Evolutionary conservation across 768 basidiomycete species (phyloP).

Genomic region (Collybia nuda): DNA sequence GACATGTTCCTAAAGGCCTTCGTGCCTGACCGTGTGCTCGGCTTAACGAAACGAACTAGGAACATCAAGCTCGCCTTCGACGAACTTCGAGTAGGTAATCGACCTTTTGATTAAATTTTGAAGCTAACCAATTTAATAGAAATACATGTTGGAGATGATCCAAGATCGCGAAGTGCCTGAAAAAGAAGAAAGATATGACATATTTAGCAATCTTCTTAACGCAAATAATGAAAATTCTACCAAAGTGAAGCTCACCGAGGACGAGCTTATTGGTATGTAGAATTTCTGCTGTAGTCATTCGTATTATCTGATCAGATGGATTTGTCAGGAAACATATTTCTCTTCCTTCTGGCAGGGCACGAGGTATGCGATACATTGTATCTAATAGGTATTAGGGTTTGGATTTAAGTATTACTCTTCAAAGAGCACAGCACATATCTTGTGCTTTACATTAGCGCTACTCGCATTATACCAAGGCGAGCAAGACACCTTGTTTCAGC

Average conservation of each 20-base stretch:
- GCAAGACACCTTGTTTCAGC: conserved; percentile 42
- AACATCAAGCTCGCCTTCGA: conserved; percentile 34
- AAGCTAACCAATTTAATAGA: conserved; percentile 16
- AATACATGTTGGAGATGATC: conserved; percentile 57
- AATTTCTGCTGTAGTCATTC: background rate
- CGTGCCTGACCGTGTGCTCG: conserved; percentile 38
- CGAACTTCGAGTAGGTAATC: conserved; percentile 37
- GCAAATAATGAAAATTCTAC: conserved; percentile 43
- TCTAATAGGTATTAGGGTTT: background rate
- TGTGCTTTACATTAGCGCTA: conserved; percentile 37
- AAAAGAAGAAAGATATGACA: conserved; percentile 43
- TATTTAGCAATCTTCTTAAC: conserved; percentile 50
- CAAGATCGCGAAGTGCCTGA: conserved; percentile 33
- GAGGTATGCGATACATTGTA: conserved; percentile 37
- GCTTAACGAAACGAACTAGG: conserved; percentile 29
- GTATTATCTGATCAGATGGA: background rate
- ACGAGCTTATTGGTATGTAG: conserved; percentile 38
- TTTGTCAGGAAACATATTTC: conserved; percentile 39
- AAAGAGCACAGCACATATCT: conserved; percentile 37
- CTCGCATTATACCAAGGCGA: conserved; percentile 41
- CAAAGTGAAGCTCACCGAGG: conserved; percentile 34
- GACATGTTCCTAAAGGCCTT: conserved; percentile 35
- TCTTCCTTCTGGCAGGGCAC: conserved; percentile 58
- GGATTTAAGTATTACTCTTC: background rate
- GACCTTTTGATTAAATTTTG: background rate